These are phyloP conservation scores for Globisporangium heterothallicum DNA, from an alignment of 352 stramenopile genomes.

Conservation along the genomic window DNA sequence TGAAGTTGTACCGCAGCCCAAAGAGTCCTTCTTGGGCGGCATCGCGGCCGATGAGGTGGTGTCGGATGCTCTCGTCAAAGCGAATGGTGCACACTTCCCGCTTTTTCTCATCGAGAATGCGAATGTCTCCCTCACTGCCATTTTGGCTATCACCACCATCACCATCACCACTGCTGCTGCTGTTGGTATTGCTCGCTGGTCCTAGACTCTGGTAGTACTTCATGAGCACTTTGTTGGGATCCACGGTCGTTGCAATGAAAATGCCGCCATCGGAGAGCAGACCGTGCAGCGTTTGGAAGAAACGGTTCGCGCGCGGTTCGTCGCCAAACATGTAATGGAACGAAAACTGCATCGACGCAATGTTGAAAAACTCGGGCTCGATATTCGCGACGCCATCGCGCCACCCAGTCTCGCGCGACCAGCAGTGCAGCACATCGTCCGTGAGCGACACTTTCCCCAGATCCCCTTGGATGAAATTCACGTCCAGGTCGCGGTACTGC, in stretches of 20 bases:
- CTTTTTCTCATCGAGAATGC: constrained; percentile 67
- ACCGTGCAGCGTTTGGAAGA: constrained; percentile 93
- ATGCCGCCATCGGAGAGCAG: constrained; percentile 91
- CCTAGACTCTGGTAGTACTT: constrained; percentile 70
- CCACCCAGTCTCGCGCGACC: constrained; percentile 57
- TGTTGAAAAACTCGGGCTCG: constrained; percentile 79
- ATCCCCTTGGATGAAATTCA: constrained; percentile 77
- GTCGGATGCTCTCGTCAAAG: constrained; percentile 54
- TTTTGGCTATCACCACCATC: too few relatives aligned
- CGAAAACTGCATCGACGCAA: constrained; percentile 99
- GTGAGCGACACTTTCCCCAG: constrained; percentile 65
- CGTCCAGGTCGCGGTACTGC: constrained; percentile 66
- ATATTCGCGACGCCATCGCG: constrained; percentile 44
- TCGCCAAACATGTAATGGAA: constrained; percentile 99
- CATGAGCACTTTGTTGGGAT: constrained; percentile 89
- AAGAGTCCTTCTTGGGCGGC: constrained; percentile 46
- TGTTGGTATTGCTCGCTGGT: not conserved
- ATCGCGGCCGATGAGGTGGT: constrained; percentile 36
- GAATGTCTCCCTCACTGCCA: constrained; percentile 37
- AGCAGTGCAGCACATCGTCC: constrained; percentile 63
- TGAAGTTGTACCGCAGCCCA: constrained; percentile 90
- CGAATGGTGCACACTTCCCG: constrained; percentile 75
- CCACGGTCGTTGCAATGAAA: constrained; percentile 97
- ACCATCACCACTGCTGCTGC: constrained; percentile 19
- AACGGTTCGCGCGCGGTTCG: constrained; percentile 81